Base-by-base conservation (phyloP, 371 early-diverging fungal genomes). In the Zychaea mexicana region DNA sequence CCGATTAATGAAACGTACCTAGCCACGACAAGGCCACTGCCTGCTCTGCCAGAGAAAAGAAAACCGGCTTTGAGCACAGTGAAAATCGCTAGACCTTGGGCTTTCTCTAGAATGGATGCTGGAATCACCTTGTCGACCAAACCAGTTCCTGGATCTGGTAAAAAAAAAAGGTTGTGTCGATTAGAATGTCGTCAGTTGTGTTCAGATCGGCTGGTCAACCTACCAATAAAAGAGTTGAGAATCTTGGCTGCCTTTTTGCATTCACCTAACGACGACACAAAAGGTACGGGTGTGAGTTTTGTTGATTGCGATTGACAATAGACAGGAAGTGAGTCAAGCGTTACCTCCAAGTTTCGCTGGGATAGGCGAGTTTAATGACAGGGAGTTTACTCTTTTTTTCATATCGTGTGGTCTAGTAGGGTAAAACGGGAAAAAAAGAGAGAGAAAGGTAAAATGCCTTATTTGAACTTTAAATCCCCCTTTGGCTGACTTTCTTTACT, bases 21-120 rank as follows among this genome's bases (percentile, higher is more conserved):
- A 31, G 96, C 94, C 8, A 96, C 88, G 9, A 96, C 96, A 5
- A 97, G 71, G 1, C 98, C 98, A 17, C 94, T 84, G 19, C 97
- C 97, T 17, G 86, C 85, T 46, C 96, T 81, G 27, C 96, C 97
- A 2, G 94, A 91, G 85, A 94, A 96, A 24, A 95, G 73, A 66
- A 96, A 95, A 0, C 96, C 97, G 26, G 93, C 96, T 73, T 96
- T 97, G 58, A 96, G 64, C 7, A 97, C 96, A 0, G 93, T 90
- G 65, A 94, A 81, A 21, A 97, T 91, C 52, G 97, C 98, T 19
- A 97, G 81, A 4, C 97, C 98, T 67, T 92, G 92, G 45, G 96
- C 96, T 52, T 81, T 85, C 52, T 84, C 80, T 28, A 94, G 72
- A 57, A 92, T 89, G 26, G 79, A 68, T 2, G 79, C 69, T 36